These are phyloP conservation scores for Coemansia sp. DNA, from an alignment of 192 early-diverging fungal genomes.

Conservation along the genomic window DNA sequence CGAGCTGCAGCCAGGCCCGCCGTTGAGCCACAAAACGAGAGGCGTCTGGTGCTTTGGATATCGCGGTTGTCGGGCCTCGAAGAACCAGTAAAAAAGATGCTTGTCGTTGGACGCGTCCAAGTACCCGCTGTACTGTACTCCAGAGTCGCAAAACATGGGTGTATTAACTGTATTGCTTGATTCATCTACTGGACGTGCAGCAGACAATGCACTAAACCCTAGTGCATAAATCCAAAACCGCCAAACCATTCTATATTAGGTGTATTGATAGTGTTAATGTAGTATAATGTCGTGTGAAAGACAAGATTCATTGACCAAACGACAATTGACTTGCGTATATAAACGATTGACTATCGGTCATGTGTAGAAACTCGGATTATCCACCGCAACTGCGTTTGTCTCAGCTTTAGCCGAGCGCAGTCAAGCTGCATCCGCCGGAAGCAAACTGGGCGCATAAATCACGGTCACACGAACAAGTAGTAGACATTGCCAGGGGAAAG, in stretches of 20 bases:
- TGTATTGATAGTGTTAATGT: background rate
- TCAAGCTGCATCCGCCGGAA: background rate
- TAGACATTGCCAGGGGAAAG: background rate
- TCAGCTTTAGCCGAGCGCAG: background rate
- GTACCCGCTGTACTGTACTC: conserved; percentile 83
- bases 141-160: conserved; percentile 81
- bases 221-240: background rate
- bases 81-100: conserved; percentile 94
- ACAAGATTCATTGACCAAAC: background rate
- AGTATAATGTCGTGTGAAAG: background rate
- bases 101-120: conserved; percentile 59
- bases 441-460: background rate
- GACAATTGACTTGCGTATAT: background rate
- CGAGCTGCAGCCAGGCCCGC: conserved; percentile 80
- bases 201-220: background rate
- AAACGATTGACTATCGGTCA: background rate
- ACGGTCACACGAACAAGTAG: background rate
- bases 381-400: background rate
- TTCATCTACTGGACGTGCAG: conserved; percentile 1
- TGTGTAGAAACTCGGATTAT: no score
- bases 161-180: conserved; percentile 4
- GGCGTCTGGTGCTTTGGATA: conserved; percentile 64
- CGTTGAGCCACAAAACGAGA: conserved; percentile 70
- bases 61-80: conserved; percentile 70
- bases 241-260: background rate